Evolutionary conservation across 2,329 filamentous ascomycete species (phyloP).

Genomic region (Zasmidium citrigriseum): DNA sequence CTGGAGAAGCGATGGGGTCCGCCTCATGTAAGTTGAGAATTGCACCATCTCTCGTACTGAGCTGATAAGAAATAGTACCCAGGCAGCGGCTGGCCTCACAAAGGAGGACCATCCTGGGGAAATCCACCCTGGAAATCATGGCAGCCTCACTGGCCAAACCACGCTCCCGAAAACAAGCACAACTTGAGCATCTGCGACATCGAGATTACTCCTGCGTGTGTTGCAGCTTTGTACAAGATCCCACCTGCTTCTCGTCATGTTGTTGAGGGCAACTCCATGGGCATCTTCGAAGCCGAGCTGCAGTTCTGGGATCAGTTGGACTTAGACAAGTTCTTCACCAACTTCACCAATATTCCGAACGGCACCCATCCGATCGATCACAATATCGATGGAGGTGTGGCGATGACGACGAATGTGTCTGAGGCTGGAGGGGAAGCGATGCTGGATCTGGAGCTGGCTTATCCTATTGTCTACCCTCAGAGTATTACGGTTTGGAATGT

Average conservation of each 20-base stretch:
- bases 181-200: slow-evolving; percentile 21
- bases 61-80: no score
- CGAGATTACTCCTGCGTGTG: slow-evolving; percentile 26
- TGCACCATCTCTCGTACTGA: no score
- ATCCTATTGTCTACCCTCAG: slow-evolving; percentile 54
- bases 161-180: slow-evolving; percentile 1
- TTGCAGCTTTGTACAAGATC: slow-evolving; percentile 28
- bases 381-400: slow-evolving; percentile 32
- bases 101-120: not conserved
- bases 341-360: slow-evolving; percentile 28
- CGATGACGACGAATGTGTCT: slow-evolving; percentile 32
- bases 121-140: slow-evolving; percentile 16
- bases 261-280: slow-evolving; percentile 30
- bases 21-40: no score
- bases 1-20: slow-evolving; percentile 7
- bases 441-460: slow-evolving; percentile 52
- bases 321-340: slow-evolving; percentile 44
- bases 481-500: slow-evolving; percentile 48
- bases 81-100: no score
- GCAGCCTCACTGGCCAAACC: slow-evolving; percentile 6
- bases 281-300: slow-evolving; percentile 44
- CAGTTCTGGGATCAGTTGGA: slow-evolving; percentile 49
- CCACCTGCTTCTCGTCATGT: slow-evolving; percentile 6
- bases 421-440: slow-evolving; percentile 43
- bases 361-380: slow-evolving; percentile 30